Conservation (phyloP, 2,329 filamentous ascomycete genomes). For the Sporothrix variecibatus region DNA sequence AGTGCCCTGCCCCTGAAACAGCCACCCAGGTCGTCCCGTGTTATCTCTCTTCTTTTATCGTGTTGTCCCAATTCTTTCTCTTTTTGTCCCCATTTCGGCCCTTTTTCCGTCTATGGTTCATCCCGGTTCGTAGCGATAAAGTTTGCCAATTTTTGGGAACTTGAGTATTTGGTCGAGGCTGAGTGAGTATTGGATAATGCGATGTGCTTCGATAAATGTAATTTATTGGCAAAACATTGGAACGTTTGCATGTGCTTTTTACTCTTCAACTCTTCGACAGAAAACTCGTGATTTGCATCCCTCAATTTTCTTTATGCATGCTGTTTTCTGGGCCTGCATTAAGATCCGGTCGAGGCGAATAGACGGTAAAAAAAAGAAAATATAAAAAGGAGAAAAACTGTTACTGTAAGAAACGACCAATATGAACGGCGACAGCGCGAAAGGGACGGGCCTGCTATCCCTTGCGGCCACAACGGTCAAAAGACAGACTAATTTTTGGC, state of each 20-base stretch:
- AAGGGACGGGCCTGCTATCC: not conserved
- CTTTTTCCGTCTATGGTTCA: not conserved
- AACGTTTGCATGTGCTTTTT: too few relatives aligned
- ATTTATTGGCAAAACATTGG: too few relatives aligned
- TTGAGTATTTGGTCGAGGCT: not conserved
- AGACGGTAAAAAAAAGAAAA: not conserved
- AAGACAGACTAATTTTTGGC: not conserved
- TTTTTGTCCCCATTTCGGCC: not conserved
- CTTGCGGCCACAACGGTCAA: slow-evolving; percentile 7
- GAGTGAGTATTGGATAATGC: too few relatives aligned
- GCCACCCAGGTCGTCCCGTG: not conserved
- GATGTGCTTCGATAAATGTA: too few relatives aligned
- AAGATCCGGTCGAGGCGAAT: not conserved
- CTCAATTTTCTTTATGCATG: not conserved
- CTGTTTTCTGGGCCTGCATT: not conserved
- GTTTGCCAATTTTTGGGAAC: not conserved
- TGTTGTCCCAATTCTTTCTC: not conserved
- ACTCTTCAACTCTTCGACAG: too few relatives aligned
- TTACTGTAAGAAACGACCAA: not conserved
- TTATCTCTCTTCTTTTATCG: not conserved
- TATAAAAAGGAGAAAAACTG: not conserved
- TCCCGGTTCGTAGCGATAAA: not conserved
- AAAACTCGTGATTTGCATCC: not conserved
- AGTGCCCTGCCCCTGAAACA: not conserved
- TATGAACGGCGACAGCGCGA: not conserved